phyloP scores from a whole-genome alignment of 1,139 yeast genomes.

The Blastobotrys apis region DNA sequence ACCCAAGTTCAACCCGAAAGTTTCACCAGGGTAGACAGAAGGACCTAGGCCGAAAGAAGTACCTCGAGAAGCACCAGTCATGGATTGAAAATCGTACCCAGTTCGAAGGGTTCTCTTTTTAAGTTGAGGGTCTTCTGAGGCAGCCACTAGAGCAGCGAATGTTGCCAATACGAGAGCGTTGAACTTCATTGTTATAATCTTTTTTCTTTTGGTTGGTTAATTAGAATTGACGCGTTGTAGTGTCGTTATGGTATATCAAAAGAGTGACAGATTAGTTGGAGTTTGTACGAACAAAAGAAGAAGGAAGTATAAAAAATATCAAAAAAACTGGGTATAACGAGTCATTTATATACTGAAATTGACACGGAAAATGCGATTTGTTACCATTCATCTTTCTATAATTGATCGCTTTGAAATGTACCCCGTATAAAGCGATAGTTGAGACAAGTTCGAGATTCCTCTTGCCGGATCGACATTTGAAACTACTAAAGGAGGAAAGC shows the following conservation, averaged over 20 bases:
- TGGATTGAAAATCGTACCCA: constrained; percentile 8
- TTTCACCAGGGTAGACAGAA: constrained; percentile 9
- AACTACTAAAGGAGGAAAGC: no score
- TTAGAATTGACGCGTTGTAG: background rate
- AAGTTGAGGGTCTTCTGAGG: constrained; percentile 1
- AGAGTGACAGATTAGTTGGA: background rate
- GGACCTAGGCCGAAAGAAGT: constrained; percentile 10
- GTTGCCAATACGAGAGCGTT: background rate
- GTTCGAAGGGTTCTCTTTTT: constrained; percentile 3
- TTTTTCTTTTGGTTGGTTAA: background rate
- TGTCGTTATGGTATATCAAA: background rate
- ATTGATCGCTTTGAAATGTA: no score
- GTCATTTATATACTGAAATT: no score
- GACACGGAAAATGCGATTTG: no score
- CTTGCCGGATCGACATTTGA: no score
- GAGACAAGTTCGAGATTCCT: no score
- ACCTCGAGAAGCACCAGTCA: constrained; percentile 10
- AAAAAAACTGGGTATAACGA: no score
- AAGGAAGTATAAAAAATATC: no score
- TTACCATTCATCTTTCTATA: no score
- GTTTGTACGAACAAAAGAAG: background rate
- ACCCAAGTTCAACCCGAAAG: constrained; percentile 11
- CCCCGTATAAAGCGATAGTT: no score
- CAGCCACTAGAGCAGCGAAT: background rate
- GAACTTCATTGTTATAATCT: constrained; percentile 3